Conservation (phyloP, 805 yeast species). For the Lipomyces anomalus region DNA sequence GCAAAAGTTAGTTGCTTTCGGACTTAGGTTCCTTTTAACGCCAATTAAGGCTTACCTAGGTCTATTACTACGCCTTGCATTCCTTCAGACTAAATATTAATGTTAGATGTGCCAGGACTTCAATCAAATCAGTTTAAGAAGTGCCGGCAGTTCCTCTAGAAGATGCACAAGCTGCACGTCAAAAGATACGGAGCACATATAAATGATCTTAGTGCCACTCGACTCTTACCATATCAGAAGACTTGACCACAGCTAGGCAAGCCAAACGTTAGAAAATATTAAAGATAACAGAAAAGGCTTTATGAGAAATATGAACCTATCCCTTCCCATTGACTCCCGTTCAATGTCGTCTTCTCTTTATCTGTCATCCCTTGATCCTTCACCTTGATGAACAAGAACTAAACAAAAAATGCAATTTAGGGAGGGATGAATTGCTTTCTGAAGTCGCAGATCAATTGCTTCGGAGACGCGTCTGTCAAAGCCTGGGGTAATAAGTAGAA, state of each 20-base stretch:
- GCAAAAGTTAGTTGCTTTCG: conserved; percentile 3
- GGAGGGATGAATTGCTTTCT: no score
- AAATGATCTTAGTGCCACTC: no score
- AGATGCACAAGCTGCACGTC: background rate
- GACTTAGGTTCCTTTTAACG: background rate
- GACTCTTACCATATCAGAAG: conserved; percentile 35
- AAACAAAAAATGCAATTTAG: no score
- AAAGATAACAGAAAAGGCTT: background rate
- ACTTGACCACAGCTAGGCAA: conserved; percentile 28
- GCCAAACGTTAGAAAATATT: background rate
- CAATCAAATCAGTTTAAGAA: no score
- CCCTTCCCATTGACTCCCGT: conserved; percentile 18
- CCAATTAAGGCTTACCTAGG: conserved; percentile 23
- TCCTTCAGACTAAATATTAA: conserved; percentile 24
- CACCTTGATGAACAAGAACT: no score
- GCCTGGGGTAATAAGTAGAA: no score
- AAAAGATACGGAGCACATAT: background rate
- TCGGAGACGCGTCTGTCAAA: no score
- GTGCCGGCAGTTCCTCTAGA: background rate
- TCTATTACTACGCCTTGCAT: conserved; percentile 31
- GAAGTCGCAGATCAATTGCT: no score
- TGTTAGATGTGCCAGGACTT: background rate
- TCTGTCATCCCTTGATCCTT: no score
- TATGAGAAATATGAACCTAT: conserved; percentile 9
- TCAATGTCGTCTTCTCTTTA: conserved; percentile 1